These are phyloP conservation scores for Xylaria sp. DNA, from an alignment of 2,329 filamentous ascomycete genomes.

Conservation along the genomic window DNA sequence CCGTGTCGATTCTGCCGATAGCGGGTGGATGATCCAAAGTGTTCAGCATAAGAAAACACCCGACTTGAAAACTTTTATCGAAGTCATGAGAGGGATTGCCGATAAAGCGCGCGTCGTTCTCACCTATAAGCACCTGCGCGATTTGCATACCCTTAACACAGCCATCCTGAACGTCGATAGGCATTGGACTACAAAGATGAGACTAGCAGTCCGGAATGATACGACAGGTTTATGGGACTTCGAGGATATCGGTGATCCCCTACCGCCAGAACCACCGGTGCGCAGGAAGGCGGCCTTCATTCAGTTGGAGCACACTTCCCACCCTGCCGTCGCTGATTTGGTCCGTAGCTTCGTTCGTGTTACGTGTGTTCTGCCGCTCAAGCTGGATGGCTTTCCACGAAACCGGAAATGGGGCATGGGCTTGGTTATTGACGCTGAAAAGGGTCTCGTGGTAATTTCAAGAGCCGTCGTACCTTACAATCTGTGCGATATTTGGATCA, in stretches of 20 bases:
- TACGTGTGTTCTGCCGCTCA: constrained; percentile 91
- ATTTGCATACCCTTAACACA: constrained; percentile 93
- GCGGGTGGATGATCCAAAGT: constrained; percentile 92
- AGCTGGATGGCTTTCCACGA: constrained; percentile 97
- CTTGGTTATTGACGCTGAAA: constrained; percentile 95
- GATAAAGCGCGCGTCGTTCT: constrained; percentile 87
- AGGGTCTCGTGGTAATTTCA: constrained; percentile 93
- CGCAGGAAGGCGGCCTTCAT: constrained; percentile 89
- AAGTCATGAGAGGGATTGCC: constrained; percentile 89
- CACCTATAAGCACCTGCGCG: constrained; percentile 93
- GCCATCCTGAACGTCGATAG: constrained; percentile 92
- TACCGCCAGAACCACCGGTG: constrained; percentile 77
- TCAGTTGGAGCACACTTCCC: constrained; percentile 85
- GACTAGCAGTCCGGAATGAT: constrained; percentile 90
- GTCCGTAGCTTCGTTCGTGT: constrained; percentile 96
- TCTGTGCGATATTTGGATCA: constrained; percentile 94
- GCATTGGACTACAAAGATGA: constrained; percentile 97
- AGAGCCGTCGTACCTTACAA: constrained; percentile 95
- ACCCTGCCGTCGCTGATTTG: constrained; percentile 90
- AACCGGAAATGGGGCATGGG: constrained; percentile 95
- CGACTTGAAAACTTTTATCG: constrained; percentile 86
- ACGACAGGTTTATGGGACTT: constrained; percentile 94
- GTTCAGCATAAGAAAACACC: constrained; percentile 92
- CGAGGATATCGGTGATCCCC: constrained; percentile 79
- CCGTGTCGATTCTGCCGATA: constrained; percentile 88